These are phyloP conservation scores for Cerrena zonata DNA, from an alignment of 1,284 basidiomycete genomes.

Conservation along the genomic window DNA sequence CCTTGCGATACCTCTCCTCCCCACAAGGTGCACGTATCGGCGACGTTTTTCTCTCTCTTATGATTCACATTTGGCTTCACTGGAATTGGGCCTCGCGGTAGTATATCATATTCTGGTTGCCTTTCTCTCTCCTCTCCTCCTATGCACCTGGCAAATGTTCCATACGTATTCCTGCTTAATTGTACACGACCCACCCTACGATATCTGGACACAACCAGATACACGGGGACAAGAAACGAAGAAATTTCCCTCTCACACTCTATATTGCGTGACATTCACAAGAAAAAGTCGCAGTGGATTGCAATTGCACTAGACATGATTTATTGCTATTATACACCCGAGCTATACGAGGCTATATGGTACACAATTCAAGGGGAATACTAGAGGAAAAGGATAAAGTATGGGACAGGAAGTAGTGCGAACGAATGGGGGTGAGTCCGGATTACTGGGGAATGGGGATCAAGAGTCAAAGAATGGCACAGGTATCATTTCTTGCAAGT, in stretches of 20 bases:
- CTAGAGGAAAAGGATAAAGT: neutral
- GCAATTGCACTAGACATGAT: too few relatives aligned
- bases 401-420: neutral
- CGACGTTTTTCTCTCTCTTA: neutral
- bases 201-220: neutral
- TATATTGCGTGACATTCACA: neutral
- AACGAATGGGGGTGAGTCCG: neutral
- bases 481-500: neutral
- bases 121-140: constrained; percentile 8
- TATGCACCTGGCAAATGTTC: constrained; percentile 2
- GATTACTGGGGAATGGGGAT: neutral
- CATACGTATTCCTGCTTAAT: constrained; percentile 14
- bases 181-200: too few relatives aligned
- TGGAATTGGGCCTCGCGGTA: constrained; percentile 13
- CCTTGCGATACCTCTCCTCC: neutral
- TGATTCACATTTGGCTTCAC: too few relatives aligned
- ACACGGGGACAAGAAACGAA: neutral
- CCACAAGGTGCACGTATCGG: neutral
- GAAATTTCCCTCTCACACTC: neutral
- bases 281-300: too few relatives aligned
- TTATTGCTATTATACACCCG: constrained; percentile 3
- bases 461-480: neutral
- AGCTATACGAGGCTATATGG: neutral
- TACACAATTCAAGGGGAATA: neutral
- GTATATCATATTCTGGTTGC: constrained; percentile 11